These are phyloP conservation scores for Tricholoma furcatifolium DNA, from an alignment of 768 basidiomycete species.

Conservation along the genomic window DNA sequence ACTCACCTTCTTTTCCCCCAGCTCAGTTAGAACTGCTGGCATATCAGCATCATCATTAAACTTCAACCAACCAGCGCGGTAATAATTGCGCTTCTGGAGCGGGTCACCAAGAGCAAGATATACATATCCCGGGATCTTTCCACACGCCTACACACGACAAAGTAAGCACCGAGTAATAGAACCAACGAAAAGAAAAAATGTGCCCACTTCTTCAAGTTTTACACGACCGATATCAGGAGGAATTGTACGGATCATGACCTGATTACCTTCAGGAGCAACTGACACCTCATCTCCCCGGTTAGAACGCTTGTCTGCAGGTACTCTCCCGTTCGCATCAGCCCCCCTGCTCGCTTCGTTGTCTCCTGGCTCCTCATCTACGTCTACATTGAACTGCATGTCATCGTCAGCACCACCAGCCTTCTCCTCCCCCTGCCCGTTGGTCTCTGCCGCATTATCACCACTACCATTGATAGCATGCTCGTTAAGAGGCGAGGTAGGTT, in stretches of 20 bases:
- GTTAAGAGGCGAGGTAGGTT: slow-evolving; percentile 50
- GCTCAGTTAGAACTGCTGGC: slow-evolving; percentile 61
- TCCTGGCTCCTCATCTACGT: slow-evolving; percentile 67
- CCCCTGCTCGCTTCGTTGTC: slow-evolving; percentile 58
- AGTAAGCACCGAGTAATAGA: slow-evolving; percentile 1
- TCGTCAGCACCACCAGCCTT: slow-evolving; percentile 58
- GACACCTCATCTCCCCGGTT: slow-evolving; percentile 74
- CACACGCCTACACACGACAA: slow-evolving; percentile 56
- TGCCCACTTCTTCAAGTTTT: slow-evolving; percentile 83
- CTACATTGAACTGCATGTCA: slow-evolving; percentile 73
- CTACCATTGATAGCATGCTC: slow-evolving; percentile 43
- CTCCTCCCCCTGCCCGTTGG: slow-evolving; percentile 49
- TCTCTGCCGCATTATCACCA: slow-evolving; percentile 34
- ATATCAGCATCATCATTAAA: slow-evolving; percentile 88
- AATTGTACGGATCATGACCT: slow-evolving; percentile 94
- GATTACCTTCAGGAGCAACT: slow-evolving; percentile 75
- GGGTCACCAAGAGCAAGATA: slow-evolving; percentile 93
- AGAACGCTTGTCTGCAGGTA: slow-evolving; percentile 39
- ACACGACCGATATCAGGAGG: slow-evolving; percentile 89
- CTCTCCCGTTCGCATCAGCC: slow-evolving; percentile 59
- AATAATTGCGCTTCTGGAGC: slow-evolving; percentile 88
- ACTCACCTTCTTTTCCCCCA: slow-evolving; percentile 83
- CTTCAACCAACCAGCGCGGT: slow-evolving; percentile 92
- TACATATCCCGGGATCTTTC: slow-evolving; percentile 75
- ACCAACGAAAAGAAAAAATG: not conserved